Conservation (phyloP, 2,329 filamentous ascomycete species). For the Sporothrix pseudoabietina region DNA sequence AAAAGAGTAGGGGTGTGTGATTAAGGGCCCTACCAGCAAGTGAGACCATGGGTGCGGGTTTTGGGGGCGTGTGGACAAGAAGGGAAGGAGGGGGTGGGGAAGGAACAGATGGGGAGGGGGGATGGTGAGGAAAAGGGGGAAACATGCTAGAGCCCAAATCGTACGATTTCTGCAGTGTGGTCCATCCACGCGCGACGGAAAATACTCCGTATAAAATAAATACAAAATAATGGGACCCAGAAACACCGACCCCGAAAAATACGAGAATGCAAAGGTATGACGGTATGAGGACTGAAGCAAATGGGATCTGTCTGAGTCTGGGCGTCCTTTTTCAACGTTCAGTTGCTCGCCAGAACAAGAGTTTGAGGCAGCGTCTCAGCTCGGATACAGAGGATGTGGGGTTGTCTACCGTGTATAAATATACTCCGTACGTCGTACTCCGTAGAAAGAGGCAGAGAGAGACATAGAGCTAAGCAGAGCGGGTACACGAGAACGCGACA, state of each 20-base stretch:
- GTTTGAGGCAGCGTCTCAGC: not conserved
- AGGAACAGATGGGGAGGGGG: constrained; percentile 8
- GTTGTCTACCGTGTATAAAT: not conserved
- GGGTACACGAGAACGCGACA: not conserved
- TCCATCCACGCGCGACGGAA: constrained; percentile 19
- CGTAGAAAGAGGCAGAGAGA: not conserved
- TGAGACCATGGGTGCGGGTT: constrained; percentile 11
- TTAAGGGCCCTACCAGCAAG: not conserved
- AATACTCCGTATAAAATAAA: constrained; percentile 24
- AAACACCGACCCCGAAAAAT: not conserved
- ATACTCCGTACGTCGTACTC: too few relatives aligned
- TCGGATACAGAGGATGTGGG: not conserved
- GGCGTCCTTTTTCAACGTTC: not conserved
- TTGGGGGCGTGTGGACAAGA: constrained; percentile 15
- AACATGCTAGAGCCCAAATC: constrained; percentile 32
- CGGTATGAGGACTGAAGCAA: not conserved
- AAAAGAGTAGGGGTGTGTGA: not conserved
- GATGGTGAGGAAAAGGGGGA: constrained; percentile 24
- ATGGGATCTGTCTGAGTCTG: not conserved
- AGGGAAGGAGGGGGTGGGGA: constrained; percentile 12
- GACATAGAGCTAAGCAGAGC: not conserved
- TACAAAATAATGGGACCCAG: not conserved
- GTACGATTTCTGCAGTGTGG: constrained; percentile 35
- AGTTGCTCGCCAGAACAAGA: constrained; percentile 1
- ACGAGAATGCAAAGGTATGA: not conserved